phyloP scores from a whole-genome alignment of 108 stramenopile species.

The Nitzschia palea region DNA sequence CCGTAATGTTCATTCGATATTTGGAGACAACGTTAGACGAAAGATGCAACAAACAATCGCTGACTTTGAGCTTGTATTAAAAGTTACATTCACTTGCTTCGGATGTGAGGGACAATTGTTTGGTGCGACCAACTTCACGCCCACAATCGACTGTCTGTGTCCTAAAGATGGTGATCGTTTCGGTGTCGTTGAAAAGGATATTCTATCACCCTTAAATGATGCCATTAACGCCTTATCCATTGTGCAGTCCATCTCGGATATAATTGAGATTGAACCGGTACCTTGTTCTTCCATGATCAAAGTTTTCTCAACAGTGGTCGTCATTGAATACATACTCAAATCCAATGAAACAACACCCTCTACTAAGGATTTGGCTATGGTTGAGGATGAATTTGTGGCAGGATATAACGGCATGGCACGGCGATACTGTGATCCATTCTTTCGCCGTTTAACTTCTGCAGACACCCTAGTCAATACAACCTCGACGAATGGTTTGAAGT shows the following conservation, averaged over 20 bases:
- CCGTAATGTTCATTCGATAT: too few relatives aligned
- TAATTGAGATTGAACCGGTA: neutral
- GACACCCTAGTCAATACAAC: neutral
- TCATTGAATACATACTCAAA: neutral
- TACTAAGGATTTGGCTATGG: neutral
- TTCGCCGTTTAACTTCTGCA: neutral
- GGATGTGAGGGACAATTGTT: too few relatives aligned
- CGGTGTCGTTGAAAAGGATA: neutral
- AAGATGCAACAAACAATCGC: neutral
- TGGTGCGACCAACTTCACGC: too few relatives aligned
- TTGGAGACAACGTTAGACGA: too few relatives aligned
- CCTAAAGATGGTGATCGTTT: neutral
- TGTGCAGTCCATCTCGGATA: neutral
- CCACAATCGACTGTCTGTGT: neutral
- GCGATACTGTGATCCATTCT: neutral
- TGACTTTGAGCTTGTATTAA: neutral
- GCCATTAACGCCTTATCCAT: neutral
- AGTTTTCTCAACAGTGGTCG: neutral
- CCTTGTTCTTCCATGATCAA: neutral
- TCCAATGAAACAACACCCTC: neutral
- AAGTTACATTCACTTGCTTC: neutral
- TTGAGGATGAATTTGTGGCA: neutral
- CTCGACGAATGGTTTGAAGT: neutral
- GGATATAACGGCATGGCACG: neutral
- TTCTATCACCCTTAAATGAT: neutral